These are phyloP conservation scores for Erucastrum elatum DNA, from an alignment of 345 rosid genomes.

Conservation along the genomic window DNA sequence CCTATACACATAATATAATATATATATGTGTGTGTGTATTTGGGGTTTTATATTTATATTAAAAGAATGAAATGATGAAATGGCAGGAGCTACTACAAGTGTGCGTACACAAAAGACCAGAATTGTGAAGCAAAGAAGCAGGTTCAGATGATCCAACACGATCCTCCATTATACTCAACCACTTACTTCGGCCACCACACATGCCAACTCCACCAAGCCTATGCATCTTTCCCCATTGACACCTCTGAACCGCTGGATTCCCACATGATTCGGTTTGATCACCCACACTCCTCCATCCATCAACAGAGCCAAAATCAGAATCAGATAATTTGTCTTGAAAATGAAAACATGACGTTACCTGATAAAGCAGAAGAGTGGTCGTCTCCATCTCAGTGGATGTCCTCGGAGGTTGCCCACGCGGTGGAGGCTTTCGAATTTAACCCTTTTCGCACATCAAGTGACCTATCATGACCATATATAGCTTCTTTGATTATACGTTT, in stretches of 20 bases:
- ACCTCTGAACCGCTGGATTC: conserved; percentile 19
- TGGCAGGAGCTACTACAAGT: conserved; percentile 53
- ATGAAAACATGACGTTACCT: conserved; percentile 10
- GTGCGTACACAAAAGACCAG: conserved; percentile 57
- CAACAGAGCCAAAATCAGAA: not conserved
- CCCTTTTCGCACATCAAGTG: conserved; percentile 30
- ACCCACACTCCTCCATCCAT: conserved; percentile 7
- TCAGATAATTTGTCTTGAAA: not conserved
- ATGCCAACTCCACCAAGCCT: conserved; percentile 38
- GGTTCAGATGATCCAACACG: conserved; percentile 43
- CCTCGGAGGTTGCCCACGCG: conserved; percentile 35
- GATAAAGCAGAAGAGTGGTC: conserved; percentile 12
- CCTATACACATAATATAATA: no score
- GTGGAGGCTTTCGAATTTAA: conserved; percentile 34
- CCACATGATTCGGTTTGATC: conserved; percentile 38
- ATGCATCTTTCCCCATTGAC: conserved; percentile 12
- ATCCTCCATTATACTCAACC: conserved; percentile 46
- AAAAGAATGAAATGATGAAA: not conserved
- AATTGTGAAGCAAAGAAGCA: conserved; percentile 59
- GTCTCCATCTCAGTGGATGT: conserved; percentile 29
- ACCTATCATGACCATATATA: conserved; percentile 34
- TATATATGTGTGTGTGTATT: no score
- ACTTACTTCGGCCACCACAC: conserved; percentile 53
- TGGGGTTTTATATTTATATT: not conserved
- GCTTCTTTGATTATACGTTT: conserved; percentile 5